These are phyloP conservation scores for Lentithecium fluviatile DNA, from an alignment of 495 filamentous ascomycete species.

Conservation along the genomic window DNA sequence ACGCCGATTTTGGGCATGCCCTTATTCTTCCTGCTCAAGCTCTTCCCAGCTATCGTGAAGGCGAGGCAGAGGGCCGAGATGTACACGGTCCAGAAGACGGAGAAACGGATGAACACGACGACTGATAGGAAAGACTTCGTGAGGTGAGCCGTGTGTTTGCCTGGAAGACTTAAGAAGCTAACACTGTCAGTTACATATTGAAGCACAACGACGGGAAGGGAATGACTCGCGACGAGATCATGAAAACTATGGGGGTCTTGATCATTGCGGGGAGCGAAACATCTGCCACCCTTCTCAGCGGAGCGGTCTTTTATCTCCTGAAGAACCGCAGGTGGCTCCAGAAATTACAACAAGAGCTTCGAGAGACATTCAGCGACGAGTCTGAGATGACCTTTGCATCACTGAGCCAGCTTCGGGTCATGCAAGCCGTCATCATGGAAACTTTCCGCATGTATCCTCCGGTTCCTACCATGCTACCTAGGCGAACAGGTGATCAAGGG, in stretches of 20 bases:
- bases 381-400: conserved; percentile 46
- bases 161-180: no score
- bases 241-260: conserved; percentile 10
- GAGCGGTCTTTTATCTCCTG: conserved; percentile 60
- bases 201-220: not conserved
- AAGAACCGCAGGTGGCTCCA: conserved; percentile 47
- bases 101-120: not conserved
- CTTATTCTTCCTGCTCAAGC: not conserved
- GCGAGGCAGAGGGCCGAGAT: not conserved
- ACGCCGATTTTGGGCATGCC: not conserved
- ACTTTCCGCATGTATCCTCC: conserved; percentile 65
- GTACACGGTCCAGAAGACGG: not conserved
- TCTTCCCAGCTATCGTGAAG: not conserved
- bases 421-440: conserved; percentile 62
- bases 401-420: conserved; percentile 44
- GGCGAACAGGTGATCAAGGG: conserved; percentile 26
- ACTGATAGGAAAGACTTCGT: conserved; percentile 9
- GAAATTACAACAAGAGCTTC: conserved; percentile 52
- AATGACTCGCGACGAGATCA: conserved; percentile 10
- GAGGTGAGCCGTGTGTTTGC: not conserved
- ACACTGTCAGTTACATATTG: not conserved
- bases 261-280: conserved; percentile 38
- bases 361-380: conserved; percentile 44
- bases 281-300: conserved; percentile 47
- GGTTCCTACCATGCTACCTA: conserved; percentile 56